These are phyloP conservation scores for Penicillium psychrofluorescens DNA, from an alignment of 495 filamentous ascomycete species.

Conservation along the genomic window DNA sequence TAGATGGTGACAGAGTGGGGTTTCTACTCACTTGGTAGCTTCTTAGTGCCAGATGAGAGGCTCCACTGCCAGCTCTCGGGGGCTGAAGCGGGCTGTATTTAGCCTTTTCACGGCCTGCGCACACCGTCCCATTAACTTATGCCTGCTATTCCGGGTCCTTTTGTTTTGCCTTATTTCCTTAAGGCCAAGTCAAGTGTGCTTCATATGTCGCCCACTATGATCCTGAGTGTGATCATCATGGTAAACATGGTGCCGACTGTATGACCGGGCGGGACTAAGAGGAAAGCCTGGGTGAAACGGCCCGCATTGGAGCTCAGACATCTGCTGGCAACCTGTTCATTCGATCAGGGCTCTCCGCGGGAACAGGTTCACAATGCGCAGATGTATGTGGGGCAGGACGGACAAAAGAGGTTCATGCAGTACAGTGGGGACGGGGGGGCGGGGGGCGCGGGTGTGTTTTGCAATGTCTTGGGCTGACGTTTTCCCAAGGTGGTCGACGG, in stretches of 20 bases:
- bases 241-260: conserved; percentile 21
- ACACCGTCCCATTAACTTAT: neutral
- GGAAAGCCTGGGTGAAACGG: conserved; percentile 9
- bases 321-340: conserved; percentile 13
- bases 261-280: conserved; percentile 21
- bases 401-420: conserved; percentile 14
- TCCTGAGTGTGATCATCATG: conserved; percentile 23
- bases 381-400: conserved; percentile 20
- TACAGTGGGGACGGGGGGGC: neutral
- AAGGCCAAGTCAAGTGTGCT: no score
- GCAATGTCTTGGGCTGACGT: conserved; percentile 16
- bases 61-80: conserved; percentile 1
- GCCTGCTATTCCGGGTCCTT: neutral
- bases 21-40: conserved; percentile 3
- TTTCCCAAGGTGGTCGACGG: conserved; percentile 18
- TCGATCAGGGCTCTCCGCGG: conserved; percentile 12
- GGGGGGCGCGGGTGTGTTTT: conserved; percentile 10
- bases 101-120: conserved; percentile 6
- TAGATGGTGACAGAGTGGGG: conserved; percentile 1
- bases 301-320: conserved; percentile 16
- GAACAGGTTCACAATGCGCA: conserved; percentile 20
- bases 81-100: conserved; percentile 8
- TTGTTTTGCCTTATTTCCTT: neutral
- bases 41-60: neutral
- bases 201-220: conserved; percentile 7